Evolutionary conservation across 1,139 yeast genomes (phyloP), one percentile per base, ranked within the genome.

Genomic region (Pneumocystis oryctolagi): DNA sequence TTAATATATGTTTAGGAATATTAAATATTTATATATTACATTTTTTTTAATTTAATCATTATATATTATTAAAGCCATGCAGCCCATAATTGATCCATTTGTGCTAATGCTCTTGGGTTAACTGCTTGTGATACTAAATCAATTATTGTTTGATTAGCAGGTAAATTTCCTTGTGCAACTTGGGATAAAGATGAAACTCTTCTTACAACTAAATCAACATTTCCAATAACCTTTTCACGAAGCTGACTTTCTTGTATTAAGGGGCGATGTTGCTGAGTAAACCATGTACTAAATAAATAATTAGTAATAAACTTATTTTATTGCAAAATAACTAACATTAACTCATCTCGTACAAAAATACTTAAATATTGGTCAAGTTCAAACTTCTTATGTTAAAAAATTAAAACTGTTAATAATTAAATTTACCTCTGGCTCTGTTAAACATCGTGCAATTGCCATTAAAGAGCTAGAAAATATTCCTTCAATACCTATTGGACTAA

Each of bases 71-170:
- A 47, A 47, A 47, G 55, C 77, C 89, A 92, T 0, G 98, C 95
- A 96, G 92, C 89, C 94, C 96, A 92, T 67, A 89, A 79, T 37
- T 90, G 85, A 71, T 94, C 98, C 25, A 96, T 87, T 65, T 89
- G 84, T 16, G 97, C 97, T 72, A 94, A 77, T 70, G 89, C 89
- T 70, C 96, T 82, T 40, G 98, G 97, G 71, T 90, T 92, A 16
- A 92, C 98, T 4, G 99, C 97, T 71, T 88, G 94, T 2, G 96
- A 86, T 63, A 94, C 89, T 71, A 92, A 80, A 69, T 92, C 97
- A 69, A 92, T 80, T 42, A 90, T 89, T 66, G 88, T 86, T 72
- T 92, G 98, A 61, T 96, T 89, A n/a, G 95, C 89, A 18, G 94
- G 94, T 12, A 81, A 75, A 32, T 86, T 83, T 30, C 87, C 83